Conservation (phyloP, 2,329 filamentous ascomycete genomes). For the Rutstroemia sp. region DNA sequence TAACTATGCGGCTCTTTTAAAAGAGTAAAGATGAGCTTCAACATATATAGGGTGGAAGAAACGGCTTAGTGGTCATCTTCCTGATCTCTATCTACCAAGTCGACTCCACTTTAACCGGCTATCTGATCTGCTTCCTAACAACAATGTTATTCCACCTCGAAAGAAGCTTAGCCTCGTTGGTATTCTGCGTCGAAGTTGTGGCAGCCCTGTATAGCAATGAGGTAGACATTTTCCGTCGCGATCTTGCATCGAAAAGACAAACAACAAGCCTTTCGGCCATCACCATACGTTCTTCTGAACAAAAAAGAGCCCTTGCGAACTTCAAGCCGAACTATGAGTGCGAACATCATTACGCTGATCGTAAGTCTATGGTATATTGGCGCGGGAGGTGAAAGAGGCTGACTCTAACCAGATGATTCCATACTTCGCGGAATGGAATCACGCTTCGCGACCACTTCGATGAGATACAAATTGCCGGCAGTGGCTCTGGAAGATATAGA, state of each 20-base stretch:
- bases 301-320: background rate
- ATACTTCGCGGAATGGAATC: constrained; percentile 8
- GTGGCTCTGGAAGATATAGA: constrained; percentile 17
- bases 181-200: background rate
- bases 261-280: constrained; percentile 1
- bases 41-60: background rate
- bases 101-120: background rate
- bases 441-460: constrained; percentile 13
- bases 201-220: background rate
- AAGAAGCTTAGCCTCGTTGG: background rate
- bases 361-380: constrained; percentile 2
- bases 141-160: background rate
- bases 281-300: constrained; percentile 1
- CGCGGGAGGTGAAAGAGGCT: background rate
- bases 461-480: constrained; percentile 16
- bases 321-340: constrained; percentile 12
- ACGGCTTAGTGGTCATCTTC: background rate
- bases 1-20: too few species aligned
- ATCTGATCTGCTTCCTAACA: background rate
- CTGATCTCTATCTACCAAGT: background rate
- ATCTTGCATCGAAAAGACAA: background rate
- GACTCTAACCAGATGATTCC: background rate
- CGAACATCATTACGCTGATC: constrained; percentile 15
- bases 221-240: background rate
- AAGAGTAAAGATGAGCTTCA: background rate